Base-by-base conservation (phyloP, 2,329 filamentous ascomycete genomes). In the Pseudohalonectria lignicola region DNA sequence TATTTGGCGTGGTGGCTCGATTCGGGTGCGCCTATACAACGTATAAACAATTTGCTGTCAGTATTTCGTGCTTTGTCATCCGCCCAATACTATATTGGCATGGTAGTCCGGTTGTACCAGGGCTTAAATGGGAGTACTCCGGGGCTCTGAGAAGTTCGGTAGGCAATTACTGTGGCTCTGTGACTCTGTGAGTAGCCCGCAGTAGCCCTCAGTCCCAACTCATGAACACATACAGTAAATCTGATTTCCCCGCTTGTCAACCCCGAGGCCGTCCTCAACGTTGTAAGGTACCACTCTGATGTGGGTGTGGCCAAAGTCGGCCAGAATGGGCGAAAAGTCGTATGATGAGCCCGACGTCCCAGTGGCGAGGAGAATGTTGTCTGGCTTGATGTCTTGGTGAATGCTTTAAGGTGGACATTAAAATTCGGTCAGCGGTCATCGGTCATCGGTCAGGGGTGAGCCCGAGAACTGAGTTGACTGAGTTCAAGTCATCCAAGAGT, bases 311-410 rank as follows among this genome's bases (percentile, higher is more conserved):
- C 44, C 44, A n/a, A 48, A 48, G 34, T 48, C 46, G 26, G 44
- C 46, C 11, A 48, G 45, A 34, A 46, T 46, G 12, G 46, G 39
- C n/a, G 25, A 13, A 28, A 46, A 46, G 9, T 48, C 46, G 28
- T 42, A 48, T 21, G 21, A 36, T 8, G 44, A 46, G n/a, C 25
- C 31, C 4, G 46, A 43, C 3, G 29, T 5, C 5, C 42, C 41
- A 15, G 41, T 44, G 18, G 39, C 36, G 10, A 47, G 39, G 4
- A 47, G 21, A 17, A 47, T 47, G 16, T 48, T 47, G 19, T 42
- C 41, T 3, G 43, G 45, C 19, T 46, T 47, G 13, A 48, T 46
- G 25, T 48, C 46, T 41, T 47, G 43, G 31, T 47, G 45, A 13
- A 44, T 44, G 23, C 46, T 48, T 29, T 40, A 34, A 31, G 17